Evolutionary conservation across 164 flowering plant species (phyloP).

Genomic region (Kingdonia uniflora): DNA sequence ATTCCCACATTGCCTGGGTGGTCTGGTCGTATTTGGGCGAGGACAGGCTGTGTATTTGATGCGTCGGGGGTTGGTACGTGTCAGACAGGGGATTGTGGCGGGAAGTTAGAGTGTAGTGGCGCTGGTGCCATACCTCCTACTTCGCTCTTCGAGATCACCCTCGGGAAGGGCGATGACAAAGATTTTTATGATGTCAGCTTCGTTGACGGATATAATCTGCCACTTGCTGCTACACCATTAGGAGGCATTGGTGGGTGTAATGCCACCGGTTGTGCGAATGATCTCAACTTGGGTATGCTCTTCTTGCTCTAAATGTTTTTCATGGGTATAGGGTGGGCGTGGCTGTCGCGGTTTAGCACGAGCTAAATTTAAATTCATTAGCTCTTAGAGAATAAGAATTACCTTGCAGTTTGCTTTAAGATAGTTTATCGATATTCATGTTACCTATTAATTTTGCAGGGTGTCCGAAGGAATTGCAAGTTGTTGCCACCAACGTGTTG

Average conservation of each 20-base stretch:
- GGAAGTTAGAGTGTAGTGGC: conserved; percentile 60
- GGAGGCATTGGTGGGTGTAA: conserved; percentile 46
- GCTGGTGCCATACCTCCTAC: conserved; percentile 62
- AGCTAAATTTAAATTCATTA: no score
- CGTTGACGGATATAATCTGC: conserved; percentile 79
- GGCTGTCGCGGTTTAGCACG: no score
- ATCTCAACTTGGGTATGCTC: conserved; percentile 18
- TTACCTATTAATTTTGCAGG: conserved; percentile 32
- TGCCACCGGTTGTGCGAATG: conserved; percentile 21
- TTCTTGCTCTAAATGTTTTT: no score
- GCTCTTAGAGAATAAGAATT: no score
- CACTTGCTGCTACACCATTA: conserved; percentile 39
- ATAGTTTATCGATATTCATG: no score
- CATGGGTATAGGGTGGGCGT: no score
- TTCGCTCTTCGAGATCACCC: conserved; percentile 68
- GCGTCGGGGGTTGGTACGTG: conserved; percentile 42
- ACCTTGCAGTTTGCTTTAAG: no score
- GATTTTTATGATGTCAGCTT: conserved; percentile 79
- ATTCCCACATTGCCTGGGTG: conserved; percentile 43
- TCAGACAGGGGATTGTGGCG: conserved; percentile 73
- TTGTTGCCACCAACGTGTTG: not conserved
- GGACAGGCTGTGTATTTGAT: conserved; percentile 70
- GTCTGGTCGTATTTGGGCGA: conserved; percentile 82
- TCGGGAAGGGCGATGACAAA: conserved; percentile 34
- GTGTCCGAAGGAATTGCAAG: conserved; percentile 61